Percentiles rank a stretch among this genome's conserved stretches.
These are phyloP conservation scores for Chlorella sorokiniana DNA, from an alignment of 139 green algal species.

Conservation along the genomic window DNA sequence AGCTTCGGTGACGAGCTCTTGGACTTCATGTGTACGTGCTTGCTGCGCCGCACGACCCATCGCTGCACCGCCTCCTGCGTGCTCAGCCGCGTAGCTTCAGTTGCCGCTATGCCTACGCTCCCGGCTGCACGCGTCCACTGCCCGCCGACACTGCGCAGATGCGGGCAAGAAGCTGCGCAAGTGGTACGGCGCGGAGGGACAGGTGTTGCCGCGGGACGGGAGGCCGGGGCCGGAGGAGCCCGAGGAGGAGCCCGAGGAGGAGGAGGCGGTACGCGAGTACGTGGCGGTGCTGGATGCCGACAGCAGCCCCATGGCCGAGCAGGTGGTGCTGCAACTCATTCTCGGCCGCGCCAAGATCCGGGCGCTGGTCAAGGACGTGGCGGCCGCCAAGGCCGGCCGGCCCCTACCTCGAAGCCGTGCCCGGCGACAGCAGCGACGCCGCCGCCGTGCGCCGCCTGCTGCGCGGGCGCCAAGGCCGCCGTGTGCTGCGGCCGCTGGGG, in stretches of 20 bases:
- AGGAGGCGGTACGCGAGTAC: conserved; percentile 12
- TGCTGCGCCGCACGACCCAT: no score
- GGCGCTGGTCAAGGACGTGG: conserved; percentile 25
- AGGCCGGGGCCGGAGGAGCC: background rate
- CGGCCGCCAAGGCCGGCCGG: conserved; percentile 16
- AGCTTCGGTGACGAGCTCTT: conserved; percentile 47
- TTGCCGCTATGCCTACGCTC: background rate
- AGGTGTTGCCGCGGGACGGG: conserved; percentile 41
- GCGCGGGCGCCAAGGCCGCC: conserved; percentile 28
- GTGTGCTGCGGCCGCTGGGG: conserved; percentile 33
- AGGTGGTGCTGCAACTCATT: conserved; percentile 51
- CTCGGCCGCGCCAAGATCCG: conserved; percentile 29
- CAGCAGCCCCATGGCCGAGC: conserved; percentile 40
- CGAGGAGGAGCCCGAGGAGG: conserved; percentile 19
- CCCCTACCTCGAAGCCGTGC: conserved; percentile 42
- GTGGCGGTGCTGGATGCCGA: conserved; percentile 39
- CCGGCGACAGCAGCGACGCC: conserved; percentile 11
- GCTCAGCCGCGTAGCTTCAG: background rate
- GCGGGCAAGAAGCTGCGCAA: conserved; percentile 36
- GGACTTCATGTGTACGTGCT: conserved; percentile 47
- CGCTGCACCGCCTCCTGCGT: no score
- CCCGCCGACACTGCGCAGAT: background rate
- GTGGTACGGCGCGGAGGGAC: conserved; percentile 37
- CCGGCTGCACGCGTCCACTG: background rate
- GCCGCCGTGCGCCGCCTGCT: conserved; percentile 5